Evolutionary conservation across 345 rosid genomes (phyloP), one percentile per base, ranked within the genome.

Genomic region (Acer saccharum): DNA sequence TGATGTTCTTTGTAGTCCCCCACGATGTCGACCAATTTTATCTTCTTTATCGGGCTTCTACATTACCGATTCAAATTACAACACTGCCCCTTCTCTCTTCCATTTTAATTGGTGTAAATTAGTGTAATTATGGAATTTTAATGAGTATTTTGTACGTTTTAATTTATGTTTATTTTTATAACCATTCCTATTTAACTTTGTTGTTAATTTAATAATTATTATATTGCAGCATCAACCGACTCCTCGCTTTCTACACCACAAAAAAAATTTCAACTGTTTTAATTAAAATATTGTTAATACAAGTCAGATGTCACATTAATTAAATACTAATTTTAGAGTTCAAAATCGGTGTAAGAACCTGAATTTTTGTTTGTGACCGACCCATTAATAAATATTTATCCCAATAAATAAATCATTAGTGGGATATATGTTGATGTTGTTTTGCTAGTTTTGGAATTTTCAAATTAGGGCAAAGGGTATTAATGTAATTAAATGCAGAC

Each of bases 1-100:
- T 29, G 25, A 11, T 64, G 70, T 46, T 74, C 64, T 65, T 29
- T 65, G 7, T 12, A 75, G 78, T 32, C 52, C 52, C 71, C 71
- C 78, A 75, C 62, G 7, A 50, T 12, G 48, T 9, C 20, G 77
- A 46, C 77, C 77, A 44, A 9, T 1, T 63, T 25, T 74, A 46
- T 64, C 60, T 6, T 64, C 46, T 74, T 74, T 27, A 16, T 64
- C 3, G 43, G 48, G 60, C 12, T 6, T 25, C 27, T 46, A 44
- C 60, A 73, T 7, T 46, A 0, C 12, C 5, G 16, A 8, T 16
- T 10, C 4, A 46, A 44, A 35, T 74, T 73, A 43, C 69, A 7
- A 41, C 18, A 62, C 55, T 29, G 13, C 17, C 61, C 69, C 27
- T 20, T 1, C 13, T 46, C 6, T 7, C 44, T 17, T 10, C 46